Evolutionary conservation across 495 filamentous ascomycete species (phyloP).

Genomic region (Clavariopsis aquatica): DNA sequence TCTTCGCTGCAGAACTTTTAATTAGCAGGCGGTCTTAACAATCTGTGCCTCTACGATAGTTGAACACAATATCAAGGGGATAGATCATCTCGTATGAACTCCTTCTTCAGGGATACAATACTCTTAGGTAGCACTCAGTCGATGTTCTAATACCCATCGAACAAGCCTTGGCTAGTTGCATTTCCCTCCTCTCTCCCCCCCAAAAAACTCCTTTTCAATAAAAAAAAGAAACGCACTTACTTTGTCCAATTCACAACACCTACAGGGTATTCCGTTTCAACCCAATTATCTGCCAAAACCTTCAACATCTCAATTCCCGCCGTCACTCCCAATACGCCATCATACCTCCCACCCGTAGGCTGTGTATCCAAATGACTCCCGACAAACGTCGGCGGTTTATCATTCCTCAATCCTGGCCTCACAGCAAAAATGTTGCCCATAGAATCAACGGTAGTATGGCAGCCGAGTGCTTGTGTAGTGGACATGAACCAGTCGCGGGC

Average conservation of each 20-base stretch:
- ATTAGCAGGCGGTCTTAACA: background rate
- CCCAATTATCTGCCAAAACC: conserved; percentile 65
- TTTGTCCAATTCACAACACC: conserved; percentile 84
- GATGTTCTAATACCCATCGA: background rate
- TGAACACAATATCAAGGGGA: background rate
- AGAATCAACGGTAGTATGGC: conserved; percentile 60
- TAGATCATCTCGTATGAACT: background rate
- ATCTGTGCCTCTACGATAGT: background rate
- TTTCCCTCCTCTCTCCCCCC: no score
- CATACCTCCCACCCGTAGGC: conserved; percentile 72
- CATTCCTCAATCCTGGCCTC: conserved; percentile 57
- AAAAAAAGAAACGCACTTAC: conserved; percentile 37
- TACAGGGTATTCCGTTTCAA: conserved; percentile 70
- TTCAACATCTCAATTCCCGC: conserved; percentile 72
- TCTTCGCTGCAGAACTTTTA: conserved; percentile 56
- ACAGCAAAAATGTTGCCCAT: conserved; percentile 78
- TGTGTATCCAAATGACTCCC: conserved; percentile 80
- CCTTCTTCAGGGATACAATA: background rate
- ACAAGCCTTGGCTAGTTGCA: no score
- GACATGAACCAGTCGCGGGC: conserved; percentile 76
- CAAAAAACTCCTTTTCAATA: no score
- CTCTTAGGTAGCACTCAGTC: background rate
- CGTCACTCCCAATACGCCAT: conserved; percentile 74
- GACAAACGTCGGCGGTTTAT: conserved; percentile 64
- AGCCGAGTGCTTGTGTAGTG: conserved; percentile 64